Percentiles rank a stretch among this genome's conserved stretches.
Evolutionary conservation across 1,284 basidiomycete species (phyloP).

Genomic region (Caloboletus firmus): DNA sequence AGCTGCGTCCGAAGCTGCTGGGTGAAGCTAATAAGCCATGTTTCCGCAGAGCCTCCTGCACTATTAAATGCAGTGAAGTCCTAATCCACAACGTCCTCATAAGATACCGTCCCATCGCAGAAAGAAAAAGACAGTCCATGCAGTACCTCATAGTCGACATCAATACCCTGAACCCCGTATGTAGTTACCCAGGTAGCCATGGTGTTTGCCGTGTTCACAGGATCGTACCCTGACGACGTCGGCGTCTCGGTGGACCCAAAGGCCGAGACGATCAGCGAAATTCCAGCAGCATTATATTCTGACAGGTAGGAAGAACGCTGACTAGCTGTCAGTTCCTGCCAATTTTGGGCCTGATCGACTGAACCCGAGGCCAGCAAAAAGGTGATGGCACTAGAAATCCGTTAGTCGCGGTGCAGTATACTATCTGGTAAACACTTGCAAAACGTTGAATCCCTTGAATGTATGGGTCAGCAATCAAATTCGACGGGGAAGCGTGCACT

Average conservation of each 20-base stretch:
- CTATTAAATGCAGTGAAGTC: conserved; percentile 49
- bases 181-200: conserved; percentile 50
- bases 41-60: conserved; percentile 38
- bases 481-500: too few relatives aligned
- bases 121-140: background rate
- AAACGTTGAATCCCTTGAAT: conserved; percentile 47
- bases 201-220: conserved; percentile 42
- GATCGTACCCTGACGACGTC: conserved; percentile 43
- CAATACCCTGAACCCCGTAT: conserved; percentile 52
- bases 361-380: conserved; percentile 46
- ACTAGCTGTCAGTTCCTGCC: conserved; percentile 34
- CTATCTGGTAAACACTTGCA: conserved; percentile 33
- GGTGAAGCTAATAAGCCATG: conserved; percentile 50
- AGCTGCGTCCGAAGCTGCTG: conserved; percentile 36
- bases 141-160: conserved; percentile 55
- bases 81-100: conserved; percentile 24
- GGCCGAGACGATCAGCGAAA: conserved; percentile 49
- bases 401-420: background rate
- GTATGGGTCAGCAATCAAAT: background rate
- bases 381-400: conserved; percentile 38
- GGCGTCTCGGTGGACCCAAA: conserved; percentile 56
- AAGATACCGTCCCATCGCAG: background rate
- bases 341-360: conserved; percentile 46
- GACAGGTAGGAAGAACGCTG: conserved; percentile 39
- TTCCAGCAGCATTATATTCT: conserved; percentile 45